Evolutionary conservation across 2,329 filamentous ascomycete species (phyloP).

Genomic region (Alternaria angustiovoidea): DNA sequence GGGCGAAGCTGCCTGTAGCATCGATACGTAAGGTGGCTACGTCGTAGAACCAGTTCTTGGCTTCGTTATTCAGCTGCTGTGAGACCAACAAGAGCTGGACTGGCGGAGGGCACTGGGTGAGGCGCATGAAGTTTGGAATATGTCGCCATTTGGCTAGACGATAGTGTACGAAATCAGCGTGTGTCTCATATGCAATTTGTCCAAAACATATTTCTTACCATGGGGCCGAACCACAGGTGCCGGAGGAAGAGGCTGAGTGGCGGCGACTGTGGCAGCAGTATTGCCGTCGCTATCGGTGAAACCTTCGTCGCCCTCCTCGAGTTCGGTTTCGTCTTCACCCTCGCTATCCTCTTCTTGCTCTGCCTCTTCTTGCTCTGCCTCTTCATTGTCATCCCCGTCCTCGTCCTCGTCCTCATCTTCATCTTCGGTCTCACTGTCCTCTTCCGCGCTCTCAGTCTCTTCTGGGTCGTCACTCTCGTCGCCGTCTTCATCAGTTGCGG

Average conservation of each 20-base stretch:
- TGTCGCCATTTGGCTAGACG: slow-evolving; percentile 42
- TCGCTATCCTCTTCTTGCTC: slow-evolving; percentile 1
- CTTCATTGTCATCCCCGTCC: slow-evolving; percentile 11
- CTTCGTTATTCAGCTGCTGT: slow-evolving; percentile 40
- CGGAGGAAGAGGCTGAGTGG: slow-evolving; percentile 10
- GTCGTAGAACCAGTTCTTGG: slow-evolving; percentile 47
- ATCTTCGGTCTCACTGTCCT: slow-evolving; percentile 13
- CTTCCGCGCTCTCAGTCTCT: slow-evolving; percentile 14
- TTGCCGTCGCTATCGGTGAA: slow-evolving; percentile 10
- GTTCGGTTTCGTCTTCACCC: neutral
- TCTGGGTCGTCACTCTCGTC: slow-evolving; percentile 19
- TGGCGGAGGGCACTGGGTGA: slow-evolving; percentile 43
- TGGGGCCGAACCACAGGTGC: slow-evolving; percentile 23
- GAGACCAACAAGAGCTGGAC: slow-evolving; percentile 40
- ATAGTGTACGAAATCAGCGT: neutral
- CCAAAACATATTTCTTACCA: neutral
- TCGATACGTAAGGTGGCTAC: slow-evolving; percentile 38
- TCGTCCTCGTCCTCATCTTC: slow-evolving; percentile 8
- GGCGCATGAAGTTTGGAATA: slow-evolving; percentile 44
- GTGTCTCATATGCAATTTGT: neutral
- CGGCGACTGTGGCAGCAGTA: slow-evolving; percentile 2
- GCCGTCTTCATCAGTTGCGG: slow-evolving; percentile 18
- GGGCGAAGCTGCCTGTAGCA: slow-evolving; percentile 45
- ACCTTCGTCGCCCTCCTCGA: slow-evolving; percentile 11
- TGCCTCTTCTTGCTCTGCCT: slow-evolving; percentile 11